Conservation (phyloP, 73 alveolate species). For the Breviolum minutum region DNA sequence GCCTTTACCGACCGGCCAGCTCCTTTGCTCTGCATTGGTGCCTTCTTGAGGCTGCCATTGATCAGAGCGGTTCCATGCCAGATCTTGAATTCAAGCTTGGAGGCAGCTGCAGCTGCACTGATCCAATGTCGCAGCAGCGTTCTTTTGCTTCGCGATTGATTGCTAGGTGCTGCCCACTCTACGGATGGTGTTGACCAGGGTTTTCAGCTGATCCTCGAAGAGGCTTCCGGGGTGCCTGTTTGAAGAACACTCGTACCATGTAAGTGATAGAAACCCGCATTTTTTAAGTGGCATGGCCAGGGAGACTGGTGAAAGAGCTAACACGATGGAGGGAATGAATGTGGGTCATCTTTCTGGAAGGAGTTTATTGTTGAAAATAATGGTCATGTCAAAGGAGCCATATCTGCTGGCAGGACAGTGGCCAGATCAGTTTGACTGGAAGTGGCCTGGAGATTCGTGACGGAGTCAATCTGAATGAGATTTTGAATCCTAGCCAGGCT, state of each 20-base stretch:
- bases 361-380: not conserved
- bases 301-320: too few species aligned
- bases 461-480: constrained; percentile 49
- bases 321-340: too few species aligned
- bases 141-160: not conserved
- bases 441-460: constrained; percentile 42
- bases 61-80: constrained; percentile 12
- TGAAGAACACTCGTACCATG: too few species aligned
- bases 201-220: constrained; percentile 43
- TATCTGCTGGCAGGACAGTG: not conserved
- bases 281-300: too few species aligned
- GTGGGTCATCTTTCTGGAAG: too few species aligned
- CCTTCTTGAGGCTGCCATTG: not conserved
- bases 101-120: not conserved
- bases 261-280: too few species aligned
- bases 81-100: constrained; percentile 27
- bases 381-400: not conserved
- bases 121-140: not conserved
- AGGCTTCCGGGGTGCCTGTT: not conserved
- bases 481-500: constrained; percentile 23
- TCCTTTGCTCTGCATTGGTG: not conserved
- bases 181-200: not conserved
- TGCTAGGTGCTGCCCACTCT: not conserved
- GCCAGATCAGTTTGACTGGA: constrained; percentile 10
- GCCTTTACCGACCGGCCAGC: too few species aligned